These are phyloP conservation scores for Echinochloa phyllopogon DNA, from an alignment of 176 grass and related monocot species.

Conservation along the genomic window DNA sequence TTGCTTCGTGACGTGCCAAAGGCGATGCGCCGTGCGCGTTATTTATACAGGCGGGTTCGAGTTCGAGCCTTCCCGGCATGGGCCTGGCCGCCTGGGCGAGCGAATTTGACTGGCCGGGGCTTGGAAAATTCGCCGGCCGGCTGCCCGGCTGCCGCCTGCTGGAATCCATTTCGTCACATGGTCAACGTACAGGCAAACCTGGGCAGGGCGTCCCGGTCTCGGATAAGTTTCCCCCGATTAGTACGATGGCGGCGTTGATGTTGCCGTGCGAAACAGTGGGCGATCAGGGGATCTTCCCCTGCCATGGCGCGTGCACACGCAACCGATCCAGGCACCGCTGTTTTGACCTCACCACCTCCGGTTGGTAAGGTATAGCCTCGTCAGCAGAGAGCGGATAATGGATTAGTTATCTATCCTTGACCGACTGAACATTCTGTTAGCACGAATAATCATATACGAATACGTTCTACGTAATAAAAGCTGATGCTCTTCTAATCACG, in stretches of 20 bases:
- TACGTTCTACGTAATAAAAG: neutral
- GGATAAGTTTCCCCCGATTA: neutral
- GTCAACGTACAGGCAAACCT: conserved; percentile 1
- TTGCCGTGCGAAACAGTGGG: conserved; percentile 16
- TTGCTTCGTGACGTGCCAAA: neutral
- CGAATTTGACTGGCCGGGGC: neutral
- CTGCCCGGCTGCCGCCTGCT: neutral
- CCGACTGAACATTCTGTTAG: neutral
- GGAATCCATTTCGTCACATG: conserved; percentile 36
- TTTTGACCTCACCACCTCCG: conserved; percentile 16
- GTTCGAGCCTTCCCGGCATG: neutral
- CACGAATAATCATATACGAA: neutral
- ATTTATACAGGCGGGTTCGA: conserved; percentile 22
- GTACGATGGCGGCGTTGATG: neutral
- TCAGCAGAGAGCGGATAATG: neutral
- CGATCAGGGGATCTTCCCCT: neutral
- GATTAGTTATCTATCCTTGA: conserved; percentile 5
- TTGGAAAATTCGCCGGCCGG: conserved; percentile 23
- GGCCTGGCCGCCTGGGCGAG: neutral
- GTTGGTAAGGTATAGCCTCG: neutral
- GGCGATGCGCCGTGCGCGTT: neutral
- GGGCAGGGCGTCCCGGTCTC: neutral
- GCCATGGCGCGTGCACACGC: conserved; percentile 9
- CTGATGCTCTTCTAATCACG: neutral
- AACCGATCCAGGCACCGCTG: neutral